A percentile compares a stretch with the other conserved stretches of the same genome.
Evolutionary conservation across 345 rosid species (phyloP).

Genomic region (Abelmoschus esculentus): DNA sequence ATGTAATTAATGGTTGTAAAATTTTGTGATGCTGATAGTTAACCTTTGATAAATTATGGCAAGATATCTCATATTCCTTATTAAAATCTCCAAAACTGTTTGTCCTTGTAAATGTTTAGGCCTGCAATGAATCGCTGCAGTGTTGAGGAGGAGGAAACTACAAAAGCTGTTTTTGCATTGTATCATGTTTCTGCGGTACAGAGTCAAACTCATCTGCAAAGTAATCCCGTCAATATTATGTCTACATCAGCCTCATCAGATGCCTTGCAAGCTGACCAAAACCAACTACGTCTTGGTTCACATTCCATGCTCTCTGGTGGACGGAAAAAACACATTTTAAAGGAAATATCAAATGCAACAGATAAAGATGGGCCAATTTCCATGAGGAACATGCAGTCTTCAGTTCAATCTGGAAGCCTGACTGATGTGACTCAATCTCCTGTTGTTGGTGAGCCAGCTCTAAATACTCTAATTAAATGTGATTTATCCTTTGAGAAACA

Average conservation of each 20-base stretch:
- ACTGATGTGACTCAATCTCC: slow-evolving; percentile 38
- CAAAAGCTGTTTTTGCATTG: slow-evolving; percentile 45
- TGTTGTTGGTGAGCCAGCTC: slow-evolving; percentile 38
- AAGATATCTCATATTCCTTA: not conserved
- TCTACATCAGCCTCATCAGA: slow-evolving; percentile 20
- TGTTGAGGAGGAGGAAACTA: slow-evolving; percentile 78
- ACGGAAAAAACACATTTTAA: slow-evolving; percentile 49
- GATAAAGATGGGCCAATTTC: slow-evolving; percentile 40
- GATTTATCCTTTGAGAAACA: slow-evolving; percentile 43
- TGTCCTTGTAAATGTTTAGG: slow-evolving; percentile 40
- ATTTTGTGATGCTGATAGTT: not conserved
- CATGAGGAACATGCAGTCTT: slow-evolving; percentile 22
- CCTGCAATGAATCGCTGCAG: slow-evolving; percentile 77
- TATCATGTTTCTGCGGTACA: slow-evolving; percentile 36
- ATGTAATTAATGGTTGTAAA: not conserved
- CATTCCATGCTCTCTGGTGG: slow-evolving; percentile 23
- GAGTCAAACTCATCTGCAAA: slow-evolving; percentile 32
- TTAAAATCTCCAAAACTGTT: slow-evolving; percentile 12
- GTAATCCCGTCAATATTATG: slow-evolving; percentile 28
- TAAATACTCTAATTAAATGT: slow-evolving; percentile 28
- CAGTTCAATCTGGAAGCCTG: slow-evolving; percentile 34
- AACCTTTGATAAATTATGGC: not conserved
- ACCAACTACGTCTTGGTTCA: slow-evolving; percentile 20
- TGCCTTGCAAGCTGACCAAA: slow-evolving; percentile 25
- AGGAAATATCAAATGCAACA: slow-evolving; percentile 32